phyloP scores from a whole-genome alignment of 139 green algal genomes.

The Mesotaenium endlicherianum region DNA sequence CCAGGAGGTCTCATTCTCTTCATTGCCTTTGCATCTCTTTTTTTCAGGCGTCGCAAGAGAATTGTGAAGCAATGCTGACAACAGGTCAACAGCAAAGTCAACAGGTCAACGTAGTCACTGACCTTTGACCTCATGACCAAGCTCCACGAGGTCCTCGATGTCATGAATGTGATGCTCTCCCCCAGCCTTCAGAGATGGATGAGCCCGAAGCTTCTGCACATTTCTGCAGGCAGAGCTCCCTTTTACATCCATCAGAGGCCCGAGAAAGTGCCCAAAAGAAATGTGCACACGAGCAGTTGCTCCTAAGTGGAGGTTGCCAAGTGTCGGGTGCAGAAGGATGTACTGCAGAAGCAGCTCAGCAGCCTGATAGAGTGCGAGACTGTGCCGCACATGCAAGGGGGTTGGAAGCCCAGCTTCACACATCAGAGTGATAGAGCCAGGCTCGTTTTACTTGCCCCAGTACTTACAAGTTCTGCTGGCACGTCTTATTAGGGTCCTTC shows the following conservation, averaged over 20 bases:
- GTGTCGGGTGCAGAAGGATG: neutral
- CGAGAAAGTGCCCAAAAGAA: neutral
- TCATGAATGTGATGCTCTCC: conserved; percentile 67
- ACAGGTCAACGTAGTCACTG: neutral
- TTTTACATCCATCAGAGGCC: too few species aligned
- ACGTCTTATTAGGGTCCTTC: too few species aligned
- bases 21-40: too few species aligned
- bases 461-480: too few species aligned
- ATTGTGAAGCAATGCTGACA: too few species aligned
- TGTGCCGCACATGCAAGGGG: neutral
- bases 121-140: conserved; percentile 56
- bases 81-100: neutral
- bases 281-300: neutral
- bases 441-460: too few species aligned
- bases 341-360: neutral
- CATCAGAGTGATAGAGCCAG: too few species aligned
- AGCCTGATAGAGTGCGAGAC: neutral
- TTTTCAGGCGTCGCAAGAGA: too few species aligned
- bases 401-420: too few species aligned
- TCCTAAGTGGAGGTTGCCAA: neutral
- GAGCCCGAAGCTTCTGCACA: conserved; percentile 9
- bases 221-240: too few species aligned
- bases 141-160: conserved; percentile 84
- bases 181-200: conserved; percentile 5
- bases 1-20: too few species aligned